Evolutionary conservation across 2,329 filamentous ascomycete species (phyloP).

Genomic region (Sarocladium kiliense): DNA sequence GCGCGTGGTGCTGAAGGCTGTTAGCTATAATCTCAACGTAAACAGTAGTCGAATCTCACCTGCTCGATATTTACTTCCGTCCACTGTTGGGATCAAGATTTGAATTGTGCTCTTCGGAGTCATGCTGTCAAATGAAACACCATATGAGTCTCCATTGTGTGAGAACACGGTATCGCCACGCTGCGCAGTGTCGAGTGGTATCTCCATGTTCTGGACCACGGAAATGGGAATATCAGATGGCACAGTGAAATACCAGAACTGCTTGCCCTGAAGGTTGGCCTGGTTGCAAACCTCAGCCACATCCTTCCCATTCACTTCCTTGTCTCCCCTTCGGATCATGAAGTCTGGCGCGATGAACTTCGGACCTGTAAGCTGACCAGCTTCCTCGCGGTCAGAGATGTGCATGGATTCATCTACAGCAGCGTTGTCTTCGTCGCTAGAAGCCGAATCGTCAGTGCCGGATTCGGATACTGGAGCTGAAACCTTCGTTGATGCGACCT

Average conservation of each 20-base stretch:
- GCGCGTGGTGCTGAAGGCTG: slow-evolving; percentile 24
- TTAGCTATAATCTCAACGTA: slow-evolving; percentile 7
- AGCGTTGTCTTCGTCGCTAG: slow-evolving; percentile 16
- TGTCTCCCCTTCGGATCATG: slow-evolving; percentile 42
- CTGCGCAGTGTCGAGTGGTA: slow-evolving; percentile 51
- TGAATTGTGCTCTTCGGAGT: slow-evolving; percentile 47
- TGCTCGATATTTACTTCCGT: slow-evolving; percentile 47
- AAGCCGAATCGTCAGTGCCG: neutral
- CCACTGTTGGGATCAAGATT: slow-evolving; percentile 54
- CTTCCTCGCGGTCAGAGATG: slow-evolving; percentile 25
- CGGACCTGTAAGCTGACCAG: slow-evolving; percentile 32
- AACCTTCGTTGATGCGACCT: slow-evolving; percentile 9
- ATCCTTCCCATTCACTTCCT: slow-evolving; percentile 35
- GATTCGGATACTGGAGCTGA: neutral
- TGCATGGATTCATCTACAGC: slow-evolving; percentile 34
- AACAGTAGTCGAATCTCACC: slow-evolving; percentile 34
- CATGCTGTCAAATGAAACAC: slow-evolving; percentile 47
- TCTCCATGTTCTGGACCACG: slow-evolving; percentile 58
- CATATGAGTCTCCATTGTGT: slow-evolving; percentile 60
- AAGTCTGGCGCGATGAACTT: slow-evolving; percentile 48
- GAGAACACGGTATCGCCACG: slow-evolving; percentile 51
- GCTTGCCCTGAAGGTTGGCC: slow-evolving; percentile 60
- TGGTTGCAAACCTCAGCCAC: slow-evolving; percentile 52
- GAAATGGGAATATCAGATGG: slow-evolving; percentile 65
- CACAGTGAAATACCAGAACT: slow-evolving; percentile 76